Evolutionary conservation across 2,329 filamentous ascomycete species (phyloP), one percentile per base, ranked within the genome.

Genomic region (Aureobasidium sp.): DNA sequence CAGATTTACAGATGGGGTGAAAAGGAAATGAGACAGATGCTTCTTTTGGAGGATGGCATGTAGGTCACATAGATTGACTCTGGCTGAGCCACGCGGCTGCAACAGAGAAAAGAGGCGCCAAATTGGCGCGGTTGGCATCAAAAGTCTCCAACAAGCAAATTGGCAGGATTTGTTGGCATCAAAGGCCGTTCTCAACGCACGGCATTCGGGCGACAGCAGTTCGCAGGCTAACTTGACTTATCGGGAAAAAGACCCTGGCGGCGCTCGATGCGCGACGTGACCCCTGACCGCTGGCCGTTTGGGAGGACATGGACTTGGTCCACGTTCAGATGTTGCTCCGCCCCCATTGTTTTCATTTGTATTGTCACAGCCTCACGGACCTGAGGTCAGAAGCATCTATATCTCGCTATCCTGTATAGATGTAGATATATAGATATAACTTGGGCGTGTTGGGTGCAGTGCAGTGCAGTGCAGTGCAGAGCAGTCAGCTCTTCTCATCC

Each of bases 21-120:
- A 34, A 32, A 21, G 27, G 41, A 45, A 34, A 45, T 45, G 12
- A 34, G 41, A 45, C 34, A 34, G n/a, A 16, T 32, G 27, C 41
- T 45, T 45, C 27, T 32, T 45, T 45, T 45, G 34, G 41, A 45
- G 12, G 6, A 45, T 30, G 24, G 29, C 6, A n/a, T n/a, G 27
- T 45, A 22, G 21, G 27, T 32, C 8, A 45, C 16, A 19, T 32
- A 32, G 24, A 29, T 10, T 32, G 41, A 22, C n/a, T n/a, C n/a
- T 45, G 41, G 30, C 29, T 12, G 29, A 45, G 41, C 41, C 41
- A 45, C 41, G 41, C 41, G 41, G 41, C 41, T 32, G 29, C 17
- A 29, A 34, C n/a, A 42, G 40, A 16, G 40, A 42, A 24, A 30
- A 17, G 10, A 42, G 30, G 40, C 40, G 40, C n/a, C n/a, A n/a